Base-by-base conservation (phyloP, 2,329 filamentous ascomycete species). In the Exophiala sp. region DNA sequence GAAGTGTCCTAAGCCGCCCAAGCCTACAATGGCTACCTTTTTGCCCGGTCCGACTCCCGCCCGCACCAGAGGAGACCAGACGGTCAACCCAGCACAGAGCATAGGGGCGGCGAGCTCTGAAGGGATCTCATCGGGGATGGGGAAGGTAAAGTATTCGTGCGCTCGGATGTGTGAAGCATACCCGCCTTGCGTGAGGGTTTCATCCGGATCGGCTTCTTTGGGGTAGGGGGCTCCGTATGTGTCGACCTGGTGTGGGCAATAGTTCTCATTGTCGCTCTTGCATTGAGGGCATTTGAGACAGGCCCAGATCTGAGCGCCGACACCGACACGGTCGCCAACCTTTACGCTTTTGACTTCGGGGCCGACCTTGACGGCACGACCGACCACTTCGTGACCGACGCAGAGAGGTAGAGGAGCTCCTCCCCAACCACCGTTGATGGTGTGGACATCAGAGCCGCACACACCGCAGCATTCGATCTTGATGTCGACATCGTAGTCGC, bases 401-500 rank as follows among this genome's bases (percentile, higher is more conserved):
- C 73, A 75, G 45, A 77, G 67, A 16, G 75, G 75, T 58, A 76
- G 74, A 46, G 72, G 69, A 51, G 73, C 68, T 11, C 70, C 66
- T 38, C 74, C 74, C 74, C 73, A 77, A 41, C 73, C 73, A 55
- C 82, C 81, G 62, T 68, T 80, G 64, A 87, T 77, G 52, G 81
- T 86, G 70, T 86, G 84, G 41, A 85, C 73, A 63, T 88, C 84
- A 59, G 79, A 84, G 59, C 83, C 80, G 66, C 85, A 88, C 46
- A 88, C 76, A 63, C 87, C 86, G 64, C 86, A 91, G 65, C 80
- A 83, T 59, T 89, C 82, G 62, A 95, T 84, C 74, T 90, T 85
- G 70, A 95, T 80, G 66, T 95, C 88, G 62, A 95, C 81, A 65
- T 95, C 88, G 68, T 87, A 79, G 66, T 90, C 86, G 58, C 84